Conservation (phyloP, 306 rosid species). For the Aeschynomene evenia region DNA sequence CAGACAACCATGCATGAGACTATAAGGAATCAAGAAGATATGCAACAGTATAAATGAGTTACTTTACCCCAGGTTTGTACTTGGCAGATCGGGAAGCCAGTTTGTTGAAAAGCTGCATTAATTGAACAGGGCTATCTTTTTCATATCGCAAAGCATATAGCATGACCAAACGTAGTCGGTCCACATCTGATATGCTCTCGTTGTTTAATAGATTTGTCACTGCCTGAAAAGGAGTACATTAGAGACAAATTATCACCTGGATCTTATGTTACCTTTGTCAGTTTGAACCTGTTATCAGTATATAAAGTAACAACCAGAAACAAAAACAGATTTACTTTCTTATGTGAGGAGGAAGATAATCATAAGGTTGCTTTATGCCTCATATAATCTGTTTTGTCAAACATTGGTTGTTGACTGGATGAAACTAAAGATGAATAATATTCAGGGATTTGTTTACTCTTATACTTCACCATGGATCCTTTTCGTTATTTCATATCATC, state of each 20-base stretch:
- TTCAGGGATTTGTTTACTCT: constrained; percentile 18
- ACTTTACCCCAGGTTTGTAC: constrained; percentile 74
- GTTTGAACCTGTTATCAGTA: constrained; percentile 9
- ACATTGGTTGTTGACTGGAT: constrained; percentile 2
- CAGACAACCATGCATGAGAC: not conserved
- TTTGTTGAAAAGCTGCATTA: constrained; percentile 83
- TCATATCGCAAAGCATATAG: constrained; percentile 89
- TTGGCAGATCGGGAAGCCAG: constrained; percentile 73
- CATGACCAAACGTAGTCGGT: constrained; percentile 81
- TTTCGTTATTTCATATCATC: not conserved
- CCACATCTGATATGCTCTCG: constrained; percentile 75
- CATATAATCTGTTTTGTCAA: constrained; percentile 18
- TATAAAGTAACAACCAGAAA: not conserved
- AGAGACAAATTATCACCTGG: constrained; percentile 25
- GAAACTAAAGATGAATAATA: constrained; percentile 22
- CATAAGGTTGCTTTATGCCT: not conserved
- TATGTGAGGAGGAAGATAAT: not conserved
- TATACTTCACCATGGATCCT: not conserved
- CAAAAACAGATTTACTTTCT: not conserved
- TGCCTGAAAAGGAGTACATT: constrained; percentile 57
- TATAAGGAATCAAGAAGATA: constrained; percentile 16
- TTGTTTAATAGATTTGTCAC: constrained; percentile 71
- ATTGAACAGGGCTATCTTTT: constrained; percentile 91
- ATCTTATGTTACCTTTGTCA: constrained; percentile 1
- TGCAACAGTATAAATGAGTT: constrained; percentile 1